A percentile compares a stretch with the other conserved stretches of the same genome.
Evolutionary conservation across 306 rosid genomes (phyloP).

Genomic region (Castanea crenata): DNA sequence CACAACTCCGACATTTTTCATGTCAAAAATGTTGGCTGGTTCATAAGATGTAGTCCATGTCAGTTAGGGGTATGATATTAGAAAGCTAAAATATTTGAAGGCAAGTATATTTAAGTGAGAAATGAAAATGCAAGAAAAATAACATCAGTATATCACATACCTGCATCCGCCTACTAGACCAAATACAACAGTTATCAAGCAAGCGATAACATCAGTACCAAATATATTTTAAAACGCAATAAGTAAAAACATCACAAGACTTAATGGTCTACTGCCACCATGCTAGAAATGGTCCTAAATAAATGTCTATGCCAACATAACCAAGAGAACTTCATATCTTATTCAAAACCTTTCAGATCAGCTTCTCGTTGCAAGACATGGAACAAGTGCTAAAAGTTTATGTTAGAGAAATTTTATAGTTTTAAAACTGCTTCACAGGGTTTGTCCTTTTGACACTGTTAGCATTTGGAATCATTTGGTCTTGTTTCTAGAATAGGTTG

Average conservation of each 20-base stretch:
- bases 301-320: too few relatives aligned
- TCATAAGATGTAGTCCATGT: slow-evolving; percentile 20
- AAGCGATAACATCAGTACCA: background rate
- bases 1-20: slow-evolving; percentile 77
- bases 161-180: background rate
- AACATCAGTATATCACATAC: background rate
- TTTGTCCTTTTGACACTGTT: background rate
- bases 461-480: background rate
- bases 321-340: background rate
- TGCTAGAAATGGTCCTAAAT: background rate
- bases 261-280: background rate
- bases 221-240: background rate
- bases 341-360: background rate
- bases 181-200: background rate
- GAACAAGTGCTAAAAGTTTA: background rate
- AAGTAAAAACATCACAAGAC: background rate
- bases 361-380: background rate
- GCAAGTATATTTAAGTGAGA: background rate
- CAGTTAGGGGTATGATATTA: background rate
- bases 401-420: background rate
- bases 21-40: slow-evolving; percentile 79
- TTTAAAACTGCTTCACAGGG: background rate
- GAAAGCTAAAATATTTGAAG: slow-evolving; percentile 1
- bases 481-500: background rate
- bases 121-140: background rate